Evolutionary conservation across 306 rosid species (phyloP).

Genomic region (Casuarina equisetifolia): DNA sequence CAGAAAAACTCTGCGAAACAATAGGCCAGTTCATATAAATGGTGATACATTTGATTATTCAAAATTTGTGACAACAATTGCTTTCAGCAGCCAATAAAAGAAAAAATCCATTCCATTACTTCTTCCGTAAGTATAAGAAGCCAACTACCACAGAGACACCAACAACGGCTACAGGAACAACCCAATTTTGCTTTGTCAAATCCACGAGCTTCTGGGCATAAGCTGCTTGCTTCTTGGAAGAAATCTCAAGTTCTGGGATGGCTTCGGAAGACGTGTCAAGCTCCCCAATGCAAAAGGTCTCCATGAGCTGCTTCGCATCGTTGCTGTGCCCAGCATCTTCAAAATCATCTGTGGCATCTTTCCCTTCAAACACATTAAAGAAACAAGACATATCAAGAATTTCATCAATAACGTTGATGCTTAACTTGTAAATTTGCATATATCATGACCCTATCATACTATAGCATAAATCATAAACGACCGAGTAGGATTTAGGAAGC

Average conservation of each 20-base stretch:
- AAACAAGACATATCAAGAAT: slow-evolving; percentile 21
- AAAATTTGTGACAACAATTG: slow-evolving; percentile 40
- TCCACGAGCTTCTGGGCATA: slow-evolving; percentile 37
- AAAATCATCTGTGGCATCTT: slow-evolving; percentile 85
- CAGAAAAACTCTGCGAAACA: background rate
- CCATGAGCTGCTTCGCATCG: slow-evolving; percentile 68
- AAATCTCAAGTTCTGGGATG: slow-evolving; percentile 34
- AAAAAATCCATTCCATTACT: slow-evolving; percentile 32
- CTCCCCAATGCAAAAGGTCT: slow-evolving; percentile 64
- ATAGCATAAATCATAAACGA: background rate
- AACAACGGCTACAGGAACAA: slow-evolving; percentile 48
- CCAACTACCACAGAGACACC: slow-evolving; percentile 61
- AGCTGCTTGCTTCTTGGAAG: slow-evolving; percentile 27
- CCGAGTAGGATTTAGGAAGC: background rate
- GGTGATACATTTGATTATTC: slow-evolving; percentile 27
- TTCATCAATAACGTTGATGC: slow-evolving; percentile 19
- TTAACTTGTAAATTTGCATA: slow-evolving; percentile 5
- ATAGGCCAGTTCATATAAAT: slow-evolving; percentile 18
- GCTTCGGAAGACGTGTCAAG: slow-evolving; percentile 47
- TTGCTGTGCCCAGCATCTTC: slow-evolving; percentile 96
- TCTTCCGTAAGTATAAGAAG: slow-evolving; percentile 57
- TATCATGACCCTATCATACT: background rate
- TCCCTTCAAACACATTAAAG: slow-evolving; percentile 46
- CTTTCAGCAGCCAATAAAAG: slow-evolving; percentile 13
- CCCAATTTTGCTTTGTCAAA: slow-evolving; percentile 63